phyloP scores from a whole-genome alignment of 2,329 filamentous ascomycete genomes.

The Sporothrix inflata region DNA sequence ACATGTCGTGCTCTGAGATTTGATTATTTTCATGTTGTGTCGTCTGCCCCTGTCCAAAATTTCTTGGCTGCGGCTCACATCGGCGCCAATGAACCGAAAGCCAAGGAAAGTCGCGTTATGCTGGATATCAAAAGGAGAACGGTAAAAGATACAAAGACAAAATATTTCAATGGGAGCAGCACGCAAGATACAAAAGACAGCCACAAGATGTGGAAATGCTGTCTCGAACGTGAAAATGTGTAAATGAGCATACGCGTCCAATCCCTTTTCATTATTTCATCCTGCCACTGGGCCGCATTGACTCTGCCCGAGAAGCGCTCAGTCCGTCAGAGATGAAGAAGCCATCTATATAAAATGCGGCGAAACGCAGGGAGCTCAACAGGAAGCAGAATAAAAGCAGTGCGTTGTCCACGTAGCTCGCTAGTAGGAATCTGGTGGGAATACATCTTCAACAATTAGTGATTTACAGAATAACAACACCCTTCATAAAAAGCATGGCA shows the following conservation, averaged over 20 bases:
- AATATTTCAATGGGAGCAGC: not conserved
- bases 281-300: not conserved
- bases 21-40: too few relatives aligned
- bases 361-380: not conserved
- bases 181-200: not conserved
- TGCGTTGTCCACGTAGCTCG: not conserved
- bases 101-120: not conserved
- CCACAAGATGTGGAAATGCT: too few relatives aligned
- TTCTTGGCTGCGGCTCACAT: not conserved
- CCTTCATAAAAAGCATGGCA: not conserved
- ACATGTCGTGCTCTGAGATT: too few relatives aligned
- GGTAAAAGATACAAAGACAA: not conserved
- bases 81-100: not conserved
- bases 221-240: not conserved
- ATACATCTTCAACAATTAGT: not conserved
- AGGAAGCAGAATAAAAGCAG: not conserved
- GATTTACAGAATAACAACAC: too few relatives aligned
- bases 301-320: not conserved
- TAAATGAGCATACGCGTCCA: constrained; percentile 5
- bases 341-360: not conserved
- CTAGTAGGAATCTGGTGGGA: not conserved
- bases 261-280: not conserved
- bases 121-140: not conserved
- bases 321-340: not conserved
- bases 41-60: too few relatives aligned